Evolutionary conservation across 1,284 basidiomycete genomes (phyloP).

Genomic region (Phylloporus gajari): DNA sequence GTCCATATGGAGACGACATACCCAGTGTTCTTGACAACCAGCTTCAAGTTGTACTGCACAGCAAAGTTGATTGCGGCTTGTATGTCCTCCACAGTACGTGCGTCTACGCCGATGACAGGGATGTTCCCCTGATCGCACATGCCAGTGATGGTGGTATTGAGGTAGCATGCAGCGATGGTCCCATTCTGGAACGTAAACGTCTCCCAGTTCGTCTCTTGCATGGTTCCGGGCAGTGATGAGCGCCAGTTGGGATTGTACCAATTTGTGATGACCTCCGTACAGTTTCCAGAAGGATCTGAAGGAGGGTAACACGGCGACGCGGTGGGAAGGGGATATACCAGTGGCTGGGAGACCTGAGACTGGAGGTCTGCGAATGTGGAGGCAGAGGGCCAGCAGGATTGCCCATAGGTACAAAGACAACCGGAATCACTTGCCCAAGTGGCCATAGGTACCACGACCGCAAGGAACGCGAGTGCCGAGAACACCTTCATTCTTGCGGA

Average conservation of each 20-base stretch:
- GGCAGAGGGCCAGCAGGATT: conserved; percentile 54
- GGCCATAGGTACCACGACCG: neutral
- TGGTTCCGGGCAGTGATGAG: conserved; percentile 51
- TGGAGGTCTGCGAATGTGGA: conserved; percentile 48
- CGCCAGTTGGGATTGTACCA: conserved; percentile 51
- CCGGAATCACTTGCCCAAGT: conserved; percentile 8
- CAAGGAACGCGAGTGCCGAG: conserved; percentile 2
- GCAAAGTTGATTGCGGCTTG: conserved; percentile 48
- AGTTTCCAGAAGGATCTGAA: conserved; percentile 30
- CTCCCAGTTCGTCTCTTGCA: conserved; percentile 38
- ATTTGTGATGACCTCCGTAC: conserved; percentile 41
- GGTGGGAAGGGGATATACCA: conserved; percentile 33
- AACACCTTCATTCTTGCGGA: neutral
- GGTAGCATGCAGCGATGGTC: conserved; percentile 47
- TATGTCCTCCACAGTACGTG: conserved; percentile 49
- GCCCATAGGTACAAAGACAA: conserved; percentile 23
- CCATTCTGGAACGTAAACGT: conserved; percentile 24
- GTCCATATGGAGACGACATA: conserved; percentile 27
- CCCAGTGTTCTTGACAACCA: conserved; percentile 64
- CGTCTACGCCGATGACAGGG: conserved; percentile 35
- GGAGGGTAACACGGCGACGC: conserved; percentile 41
- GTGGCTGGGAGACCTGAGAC: conserved; percentile 41
- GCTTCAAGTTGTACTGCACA: conserved; percentile 50
- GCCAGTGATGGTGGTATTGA: conserved; percentile 23
- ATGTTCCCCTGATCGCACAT: conserved; percentile 15